Percentiles rank a stretch among this genome's conserved stretches.
These are phyloP conservation scores for Phytophthora cryptogea DNA, from an alignment of 352 stramenopile genomes.

Conservation along the genomic window DNA sequence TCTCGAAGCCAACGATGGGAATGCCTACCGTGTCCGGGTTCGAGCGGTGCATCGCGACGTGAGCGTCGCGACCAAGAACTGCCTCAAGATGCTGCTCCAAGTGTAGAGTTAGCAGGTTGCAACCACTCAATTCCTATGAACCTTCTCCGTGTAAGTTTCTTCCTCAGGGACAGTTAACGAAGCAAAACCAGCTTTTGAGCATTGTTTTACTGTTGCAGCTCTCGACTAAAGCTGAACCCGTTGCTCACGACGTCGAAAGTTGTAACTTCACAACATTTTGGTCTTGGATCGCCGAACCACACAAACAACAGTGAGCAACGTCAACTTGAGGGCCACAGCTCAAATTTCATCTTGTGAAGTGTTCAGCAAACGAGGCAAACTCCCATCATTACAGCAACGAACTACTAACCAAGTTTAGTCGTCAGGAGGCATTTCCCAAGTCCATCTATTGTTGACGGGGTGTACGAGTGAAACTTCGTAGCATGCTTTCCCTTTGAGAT, in stretches of 20 bases:
- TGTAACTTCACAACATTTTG: slow-evolving; percentile 3
- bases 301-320: slow-evolving; percentile 6
- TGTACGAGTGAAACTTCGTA: background rate
- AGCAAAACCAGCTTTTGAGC: background rate
- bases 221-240: background rate
- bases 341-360: slow-evolving; percentile 6
- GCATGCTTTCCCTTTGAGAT: slow-evolving; percentile 11
- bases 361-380: slow-evolving; percentile 8
- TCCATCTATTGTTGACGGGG: slow-evolving; percentile 8
- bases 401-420: background rate
- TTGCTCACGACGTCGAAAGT: background rate
- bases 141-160: slow-evolving; percentile 4
- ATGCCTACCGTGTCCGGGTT: slow-evolving; percentile 90
- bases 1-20: slow-evolving; percentile 88
- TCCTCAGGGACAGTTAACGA: slow-evolving; percentile 13
- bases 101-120: slow-evolving; percentile 18
- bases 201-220: background rate
- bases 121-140: slow-evolving; percentile 13
- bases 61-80: slow-evolving; percentile 72
- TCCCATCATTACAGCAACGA: background rate
- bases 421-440: no score
- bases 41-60: slow-evolving; percentile 91
- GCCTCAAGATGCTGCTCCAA: slow-evolving; percentile 58
- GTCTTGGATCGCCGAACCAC: background rate
- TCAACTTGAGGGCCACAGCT: slow-evolving; percentile 8